Percentiles rank a stretch among this genome's conserved stretches.
Conservation (phyloP, 164 flowering plant species). For the Tinospora cordifolia region DNA sequence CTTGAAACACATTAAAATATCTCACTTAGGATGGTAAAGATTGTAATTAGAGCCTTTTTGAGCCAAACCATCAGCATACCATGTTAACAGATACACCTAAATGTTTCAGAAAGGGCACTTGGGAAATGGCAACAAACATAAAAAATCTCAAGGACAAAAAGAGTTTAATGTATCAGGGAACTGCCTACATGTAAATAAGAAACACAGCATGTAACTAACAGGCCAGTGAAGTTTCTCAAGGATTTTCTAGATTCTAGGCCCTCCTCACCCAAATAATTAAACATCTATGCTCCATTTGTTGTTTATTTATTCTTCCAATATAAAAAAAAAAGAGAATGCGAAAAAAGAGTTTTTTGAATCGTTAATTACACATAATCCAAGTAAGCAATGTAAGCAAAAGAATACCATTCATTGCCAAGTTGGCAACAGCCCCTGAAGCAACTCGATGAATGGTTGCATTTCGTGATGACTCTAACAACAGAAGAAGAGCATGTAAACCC, state of each 20-base stretch:
- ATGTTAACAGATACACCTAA: background rate
- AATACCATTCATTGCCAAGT: conserved; percentile 93
- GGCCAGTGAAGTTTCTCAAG: background rate
- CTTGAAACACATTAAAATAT: background rate
- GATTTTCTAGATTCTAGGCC: background rate
- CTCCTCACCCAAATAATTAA: background rate
- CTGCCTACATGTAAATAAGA: background rate
- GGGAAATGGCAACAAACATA: background rate
- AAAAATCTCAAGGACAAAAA: background rate
- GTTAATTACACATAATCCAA: background rate
- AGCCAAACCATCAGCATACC: background rate
- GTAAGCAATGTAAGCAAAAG: background rate
- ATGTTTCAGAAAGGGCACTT: no score
- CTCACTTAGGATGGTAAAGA: background rate
- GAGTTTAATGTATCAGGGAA: background rate
- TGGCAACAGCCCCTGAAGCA: conserved; percentile 94
- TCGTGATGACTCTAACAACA: conserved; percentile 52
- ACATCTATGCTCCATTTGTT: no score
- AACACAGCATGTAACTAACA: background rate
- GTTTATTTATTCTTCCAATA: background rate
- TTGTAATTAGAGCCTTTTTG: background rate
- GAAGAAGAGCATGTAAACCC: conserved; percentile 75
- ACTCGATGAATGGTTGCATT: conserved; percentile 71
- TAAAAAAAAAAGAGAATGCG: background rate
- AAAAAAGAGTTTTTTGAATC: background rate